Conservation (phyloP, 2,329 filamentous ascomycete species). For the Domatiomyces catenatus region DNA sequence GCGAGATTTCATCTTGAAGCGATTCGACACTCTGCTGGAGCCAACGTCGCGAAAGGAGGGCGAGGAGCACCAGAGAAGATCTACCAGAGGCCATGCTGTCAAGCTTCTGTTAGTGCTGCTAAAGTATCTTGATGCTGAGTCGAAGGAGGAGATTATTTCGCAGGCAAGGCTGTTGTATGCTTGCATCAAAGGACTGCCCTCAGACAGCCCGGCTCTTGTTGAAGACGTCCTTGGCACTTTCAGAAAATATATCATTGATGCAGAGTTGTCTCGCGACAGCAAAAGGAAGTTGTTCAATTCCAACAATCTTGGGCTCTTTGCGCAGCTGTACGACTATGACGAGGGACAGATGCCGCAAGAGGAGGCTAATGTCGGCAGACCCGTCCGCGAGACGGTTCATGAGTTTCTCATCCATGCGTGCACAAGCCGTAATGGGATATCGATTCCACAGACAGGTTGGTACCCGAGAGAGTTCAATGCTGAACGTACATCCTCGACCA, state of each 20-base stretch:
- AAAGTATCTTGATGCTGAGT: constrained; percentile 58
- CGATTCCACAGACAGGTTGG: constrained; percentile 65
- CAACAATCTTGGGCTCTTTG: constrained; percentile 55
- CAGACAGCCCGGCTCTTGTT: constrained; percentile 62
- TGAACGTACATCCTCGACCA: constrained; percentile 35
- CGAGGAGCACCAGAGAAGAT: constrained; percentile 48
- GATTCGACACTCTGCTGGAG: constrained; percentile 64
- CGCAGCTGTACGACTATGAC: constrained; percentile 50
- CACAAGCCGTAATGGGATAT: constrained; percentile 55
- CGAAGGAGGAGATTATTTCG: constrained; percentile 67
- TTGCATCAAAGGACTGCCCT: constrained; percentile 60
- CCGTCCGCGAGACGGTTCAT: constrained; percentile 56
- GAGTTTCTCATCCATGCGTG: constrained; percentile 61
- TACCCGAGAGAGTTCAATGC: constrained; percentile 41
- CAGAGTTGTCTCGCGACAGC: constrained; percentile 52
- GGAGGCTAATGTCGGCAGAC: constrained; percentile 25
- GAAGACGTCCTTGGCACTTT: constrained; percentile 58
- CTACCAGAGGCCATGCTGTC: constrained; percentile 68
- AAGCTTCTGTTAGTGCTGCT: constrained; percentile 67
- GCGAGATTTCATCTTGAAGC: constrained; percentile 63
- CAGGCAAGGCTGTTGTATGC: constrained; percentile 54
- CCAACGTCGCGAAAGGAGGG: constrained; percentile 43
- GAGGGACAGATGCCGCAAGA: constrained; percentile 31
- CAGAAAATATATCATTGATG: constrained; percentile 60
- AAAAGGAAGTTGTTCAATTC: constrained; percentile 67